Percentiles rank a stretch among this genome's conserved stretches.
phyloP scores from a whole-genome alignment of 768 basidiomycete genomes.

The Mycena olivaceomarginata region DNA sequence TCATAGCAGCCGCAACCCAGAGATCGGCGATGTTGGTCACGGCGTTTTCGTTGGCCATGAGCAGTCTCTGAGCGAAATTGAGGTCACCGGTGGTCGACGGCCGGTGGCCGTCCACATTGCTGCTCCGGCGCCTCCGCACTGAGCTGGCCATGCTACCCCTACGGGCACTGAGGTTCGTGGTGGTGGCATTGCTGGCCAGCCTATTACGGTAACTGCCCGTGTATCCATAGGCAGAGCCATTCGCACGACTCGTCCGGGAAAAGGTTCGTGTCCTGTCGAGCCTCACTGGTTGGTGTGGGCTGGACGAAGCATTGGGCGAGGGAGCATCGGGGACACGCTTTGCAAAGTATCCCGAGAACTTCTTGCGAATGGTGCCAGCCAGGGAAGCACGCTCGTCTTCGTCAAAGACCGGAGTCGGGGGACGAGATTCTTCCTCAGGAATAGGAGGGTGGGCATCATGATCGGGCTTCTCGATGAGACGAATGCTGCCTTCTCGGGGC shows the following conservation, averaged over 20 bases:
- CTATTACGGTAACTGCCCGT: constrained; percentile 73
- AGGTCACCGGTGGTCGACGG: constrained; percentile 72
- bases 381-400: constrained; percentile 62
- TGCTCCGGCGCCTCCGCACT: constrained; percentile 70
- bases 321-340: constrained; percentile 68
- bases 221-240: constrained; percentile 91
- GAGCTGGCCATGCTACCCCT: constrained; percentile 76
- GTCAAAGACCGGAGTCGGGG: constrained; percentile 68
- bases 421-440: constrained; percentile 76
- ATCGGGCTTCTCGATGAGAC: constrained; percentile 84
- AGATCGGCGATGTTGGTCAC: constrained; percentile 97
- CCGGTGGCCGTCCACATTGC: constrained; percentile 65
- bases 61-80: constrained; percentile 90
- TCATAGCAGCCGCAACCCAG: constrained; percentile 98
- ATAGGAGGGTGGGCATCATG: constrained; percentile 67
- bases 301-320: constrained; percentile 50
- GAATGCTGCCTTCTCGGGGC: constrained; percentile 90
- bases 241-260: constrained; percentile 75
- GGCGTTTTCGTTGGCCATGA: constrained; percentile 96
- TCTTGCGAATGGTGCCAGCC: constrained; percentile 65
- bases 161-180: constrained; percentile 62
- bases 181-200: constrained; percentile 68
- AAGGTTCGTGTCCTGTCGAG: constrained; percentile 69
- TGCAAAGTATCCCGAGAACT: constrained; percentile 77
- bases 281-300: constrained; percentile 63